Base-by-base conservation (phyloP, 768 basidiomycete species). In the Coprinopsis sp. region DNA sequence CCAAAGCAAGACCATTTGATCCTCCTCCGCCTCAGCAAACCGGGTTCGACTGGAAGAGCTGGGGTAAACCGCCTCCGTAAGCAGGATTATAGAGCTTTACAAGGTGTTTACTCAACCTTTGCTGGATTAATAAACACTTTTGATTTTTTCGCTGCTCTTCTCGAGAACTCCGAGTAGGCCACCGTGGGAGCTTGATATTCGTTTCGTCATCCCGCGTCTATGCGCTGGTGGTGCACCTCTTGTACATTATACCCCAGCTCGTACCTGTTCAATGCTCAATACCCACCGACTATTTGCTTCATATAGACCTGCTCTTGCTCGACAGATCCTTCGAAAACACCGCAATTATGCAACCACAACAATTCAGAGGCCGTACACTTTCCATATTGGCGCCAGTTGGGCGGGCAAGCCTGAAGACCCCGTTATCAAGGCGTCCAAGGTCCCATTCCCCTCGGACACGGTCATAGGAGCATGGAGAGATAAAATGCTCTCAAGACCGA, bases 311-410 rank as follows among this genome's bases (percentile, higher is more conserved):
- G 30, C 27, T 27, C 24, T 51, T n/a, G 48, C 36, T 29, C 54
- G 48, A 13, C 48, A 54, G 40, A 46, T 50, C 13, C 21, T 40
- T 21, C 46, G 50, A 13, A 54, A 39, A 8, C 46, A 47, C 6
- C 33, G 22, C 29, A 40, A 49, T 28, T 37, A 47, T 19, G 42
- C 45, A 6, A 16, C 47, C 5, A 16, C 59, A 3, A 50, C 58
- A n/a, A 38, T 50, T 1, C 53, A 54, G 13, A 65, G 68, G 8
- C 70, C 85, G 4, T 91, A 82, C 59, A 78, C 66, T 27, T 90
- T 92, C 61, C 80, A 89, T 56, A 70, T 90, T 29, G 88, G 84
- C 43, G 76, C 77, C 13, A 84, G 85, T 62, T 92, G 87, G 83
- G 81, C 80, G 23, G 81, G 80, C 33, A 91, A 91, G 60, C 79